These are phyloP conservation scores for Dimargaris cristalligena DNA, from an alignment of 192 early-diverging fungal genomes.

Conservation along the genomic window DNA sequence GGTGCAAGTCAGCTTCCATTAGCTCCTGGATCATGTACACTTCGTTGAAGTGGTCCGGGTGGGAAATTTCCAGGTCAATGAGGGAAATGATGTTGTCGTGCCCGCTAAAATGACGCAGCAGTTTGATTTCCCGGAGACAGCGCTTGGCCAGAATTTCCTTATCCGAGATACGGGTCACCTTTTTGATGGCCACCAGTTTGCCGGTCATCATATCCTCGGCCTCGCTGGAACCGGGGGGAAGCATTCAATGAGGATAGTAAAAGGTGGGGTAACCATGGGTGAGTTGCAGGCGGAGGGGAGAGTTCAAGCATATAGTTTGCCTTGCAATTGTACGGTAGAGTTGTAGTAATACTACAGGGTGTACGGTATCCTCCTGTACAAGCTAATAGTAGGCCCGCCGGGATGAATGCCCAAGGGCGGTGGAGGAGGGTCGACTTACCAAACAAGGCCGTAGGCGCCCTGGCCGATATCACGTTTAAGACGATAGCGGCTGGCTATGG, in stretches of 20 bases:
- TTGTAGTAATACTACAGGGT: not conserved
- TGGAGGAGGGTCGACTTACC: no score
- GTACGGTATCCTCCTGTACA: not conserved
- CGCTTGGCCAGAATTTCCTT: slow-evolving; percentile 77
- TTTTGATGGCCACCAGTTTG: slow-evolving; percentile 85
- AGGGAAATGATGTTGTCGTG: slow-evolving; percentile 66
- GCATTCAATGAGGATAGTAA: slow-evolving; percentile 6
- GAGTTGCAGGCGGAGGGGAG: not conserved
- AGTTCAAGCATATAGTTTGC: not conserved
- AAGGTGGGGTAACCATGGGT: not conserved
- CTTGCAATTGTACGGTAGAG: not conserved
- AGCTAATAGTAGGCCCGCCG: slow-evolving; percentile 1
- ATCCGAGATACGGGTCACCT: slow-evolving; percentile 67
- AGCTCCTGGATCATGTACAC: slow-evolving; percentile 86
- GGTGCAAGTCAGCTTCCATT: slow-evolving; percentile 98
- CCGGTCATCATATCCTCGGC: slow-evolving; percentile 68
- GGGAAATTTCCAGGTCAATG: slow-evolving; percentile 51
- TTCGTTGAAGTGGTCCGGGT: slow-evolving; percentile 23
- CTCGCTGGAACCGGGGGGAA: slow-evolving; percentile 34
- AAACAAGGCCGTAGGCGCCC: slow-evolving; percentile 81
- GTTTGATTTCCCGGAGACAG: slow-evolving; percentile 79
- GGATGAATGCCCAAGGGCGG: no score
- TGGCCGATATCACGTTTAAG: slow-evolving; percentile 71
- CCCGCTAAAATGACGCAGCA: slow-evolving; percentile 80
- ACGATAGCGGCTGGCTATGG: slow-evolving; percentile 41